Evolutionary conservation across 495 filamentous ascomycete species (phyloP).

Genomic region (Polyplosphaeria fusca): DNA sequence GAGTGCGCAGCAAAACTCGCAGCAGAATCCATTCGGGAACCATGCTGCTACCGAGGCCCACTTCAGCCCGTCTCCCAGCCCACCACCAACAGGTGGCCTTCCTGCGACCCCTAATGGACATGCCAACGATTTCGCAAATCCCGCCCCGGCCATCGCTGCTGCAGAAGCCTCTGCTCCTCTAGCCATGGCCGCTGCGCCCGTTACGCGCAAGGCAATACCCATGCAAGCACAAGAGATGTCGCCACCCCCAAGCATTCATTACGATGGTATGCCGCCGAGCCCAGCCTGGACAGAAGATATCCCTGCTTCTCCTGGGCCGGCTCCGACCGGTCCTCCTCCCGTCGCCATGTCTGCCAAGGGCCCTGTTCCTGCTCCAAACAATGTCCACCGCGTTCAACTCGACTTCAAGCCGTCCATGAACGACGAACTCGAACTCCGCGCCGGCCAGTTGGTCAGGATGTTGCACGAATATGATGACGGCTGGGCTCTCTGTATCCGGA

Average conservation of each 20-base stretch:
- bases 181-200: constrained; percentile 40
- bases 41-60: constrained; percentile 43
- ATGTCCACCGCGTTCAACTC: constrained; percentile 80
- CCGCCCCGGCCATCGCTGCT: constrained; percentile 34
- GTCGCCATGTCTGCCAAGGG: constrained; percentile 26
- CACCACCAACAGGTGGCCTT: neutral
- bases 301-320: constrained; percentile 43
- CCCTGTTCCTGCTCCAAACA: constrained; percentile 34
- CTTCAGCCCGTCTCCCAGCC: constrained; percentile 27
- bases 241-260: constrained; percentile 37
- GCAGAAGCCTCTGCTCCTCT: constrained; percentile 45
- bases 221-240: neutral
- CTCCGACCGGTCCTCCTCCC: constrained; percentile 37
- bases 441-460: constrained; percentile 80
- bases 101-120: neutral
- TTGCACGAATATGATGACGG: constrained; percentile 98
- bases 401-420: constrained; percentile 92
- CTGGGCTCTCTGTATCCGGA: constrained; percentile 90
- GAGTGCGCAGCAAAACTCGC: constrained; percentile 40
- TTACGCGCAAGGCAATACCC: constrained; percentile 21
- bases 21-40: constrained; percentile 45
- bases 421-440: constrained; percentile 77
- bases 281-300: constrained; percentile 55
- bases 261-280: constrained; percentile 47
- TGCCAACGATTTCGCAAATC: constrained; percentile 24